phyloP scores from a whole-genome alignment of 768 basidiomycete species.

The Lepiota brunneoincarnata region DNA sequence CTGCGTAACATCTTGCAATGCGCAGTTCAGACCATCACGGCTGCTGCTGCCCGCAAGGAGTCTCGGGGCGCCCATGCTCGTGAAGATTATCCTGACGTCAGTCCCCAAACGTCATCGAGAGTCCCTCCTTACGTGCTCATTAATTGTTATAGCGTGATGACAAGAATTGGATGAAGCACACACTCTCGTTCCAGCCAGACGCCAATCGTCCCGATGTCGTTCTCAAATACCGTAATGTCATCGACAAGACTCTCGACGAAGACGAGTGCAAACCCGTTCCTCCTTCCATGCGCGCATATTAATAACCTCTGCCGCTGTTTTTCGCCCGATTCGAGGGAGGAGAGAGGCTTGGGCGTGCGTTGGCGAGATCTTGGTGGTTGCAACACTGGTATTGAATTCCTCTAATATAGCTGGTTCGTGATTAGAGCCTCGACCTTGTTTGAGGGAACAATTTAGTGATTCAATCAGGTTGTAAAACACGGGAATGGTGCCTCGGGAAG shows the following conservation, averaged over 20 bases:
- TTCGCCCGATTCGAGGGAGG: not conserved
- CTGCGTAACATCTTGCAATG: constrained; percentile 94
- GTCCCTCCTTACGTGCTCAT: too few species aligned
- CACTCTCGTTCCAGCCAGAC: constrained; percentile 87
- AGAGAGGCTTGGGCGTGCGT: too few species aligned
- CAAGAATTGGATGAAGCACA: constrained; percentile 91
- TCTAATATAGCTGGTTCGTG: too few species aligned
- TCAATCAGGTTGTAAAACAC: too few species aligned
- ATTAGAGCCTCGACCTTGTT: too few species aligned
- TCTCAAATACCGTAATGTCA: constrained; percentile 87
- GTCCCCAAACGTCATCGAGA: too few species aligned
- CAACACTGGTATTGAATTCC: too few species aligned
- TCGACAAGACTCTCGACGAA: constrained; percentile 85
- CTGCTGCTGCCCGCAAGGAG: constrained; percentile 92
- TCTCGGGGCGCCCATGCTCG: constrained; percentile 98
- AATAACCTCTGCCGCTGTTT: constrained; percentile 14
- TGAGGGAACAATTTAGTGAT: too few species aligned
- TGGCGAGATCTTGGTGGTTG: too few species aligned
- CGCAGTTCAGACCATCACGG: constrained; percentile 93
- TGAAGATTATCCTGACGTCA: constrained; percentile 87
- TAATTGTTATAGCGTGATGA: constrained; percentile 68
- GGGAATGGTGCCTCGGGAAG: too few species aligned
- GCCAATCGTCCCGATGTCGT: constrained; percentile 75
- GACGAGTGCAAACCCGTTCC: constrained; percentile 96
- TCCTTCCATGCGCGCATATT: constrained; percentile 97